Evolutionary conservation across 129 eudicot genomes (phyloP), one percentile per base, ranked within the genome.

Genomic region (Arctium minus): DNA sequence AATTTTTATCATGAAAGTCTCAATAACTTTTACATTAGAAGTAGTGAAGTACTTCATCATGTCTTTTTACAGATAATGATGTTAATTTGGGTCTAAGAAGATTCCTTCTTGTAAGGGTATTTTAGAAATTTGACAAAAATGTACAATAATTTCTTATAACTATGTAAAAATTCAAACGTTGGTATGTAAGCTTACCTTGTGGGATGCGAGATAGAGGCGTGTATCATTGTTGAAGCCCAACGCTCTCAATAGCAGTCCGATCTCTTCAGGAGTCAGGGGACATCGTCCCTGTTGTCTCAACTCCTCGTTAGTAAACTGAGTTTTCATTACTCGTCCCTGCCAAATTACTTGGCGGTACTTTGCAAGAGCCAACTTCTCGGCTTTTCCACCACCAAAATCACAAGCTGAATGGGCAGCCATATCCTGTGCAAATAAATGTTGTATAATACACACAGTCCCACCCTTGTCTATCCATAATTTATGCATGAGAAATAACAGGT

Each of bases 321-420:
- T 83, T 80, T 96, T 96, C 46, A 90, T 80, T 12, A 96, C 99
- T 69, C 99, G 88, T 36, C 99, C 99, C 80, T 93, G 99, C 99
- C 99, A 96, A 79, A 96, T 87, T 27, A 96, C 92, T 85, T 93
- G 98, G 12, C 99, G 89, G 70, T 93, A 96, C 76, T 96, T 96
- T 40, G 99, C 99, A 81, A 96, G 97, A 77, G 99, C 99, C 89
- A 93, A 78, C 72, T 88, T 93, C 82, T 96, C 99, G n/a, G 97
- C 93, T 87, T 92, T 93, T 8, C 99, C 99, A 74, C 99, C 99
- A 33, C 99, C 99, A 88, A 96, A 93, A 82, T 96, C 97, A 79
- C 99, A 96, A 74, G 97, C 99, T 31, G 99, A 96, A 88, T 96
- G 99, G 18, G 99, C 97, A 85, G 97, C 99, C 99, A 96, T 96